Evolutionary conservation across 345 rosid genomes (phyloP), one percentile per base, ranked within the genome.

Genomic region (Abelmoschus esculentus): DNA sequence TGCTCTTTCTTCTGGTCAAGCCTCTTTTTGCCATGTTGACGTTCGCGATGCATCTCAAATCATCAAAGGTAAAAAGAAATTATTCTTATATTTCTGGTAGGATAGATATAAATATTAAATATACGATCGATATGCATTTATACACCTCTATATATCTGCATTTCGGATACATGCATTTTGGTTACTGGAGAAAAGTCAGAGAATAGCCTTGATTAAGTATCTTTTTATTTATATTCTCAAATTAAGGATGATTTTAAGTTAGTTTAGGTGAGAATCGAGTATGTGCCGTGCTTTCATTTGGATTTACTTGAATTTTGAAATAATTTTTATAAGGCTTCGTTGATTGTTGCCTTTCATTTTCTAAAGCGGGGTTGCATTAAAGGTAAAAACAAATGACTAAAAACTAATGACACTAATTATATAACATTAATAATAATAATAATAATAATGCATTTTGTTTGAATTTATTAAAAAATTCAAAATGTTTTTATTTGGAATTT

Each of bases 1-100:
- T 47, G 90, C 91, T 57, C 68, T 93, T 73, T 82, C 91, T 62
- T 71, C 92, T 29, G 87, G 90, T 11, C 87, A 60, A 47, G 95
- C 91, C 46, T 88, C 93, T 42, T 93, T 82, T 55, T 81, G 76
- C 81, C 80, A 61, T 73, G 74, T 93, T 73, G 88, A 91, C 70
- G 86, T 93, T 74, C 86, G 86, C 28, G 86, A 88, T 75, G 61
- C 74, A 61, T 81, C 87, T 62, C 86, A 76, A 67, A 81, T 93
- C 76, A 76, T 65, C 61, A 60, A 75, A 80, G 93, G 98, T 90
- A 64, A 13, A 66, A 46, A 7, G 0, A 31, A 31, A 18, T 2
- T 61, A 4, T 26, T 71, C 52, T 1, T 14, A 61, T 60, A 0
- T n/a, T 22, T 22, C 36, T 38, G 31, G 69, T 2, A 54, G 26